Percentiles rank a stretch among this genome's conserved stretches.
phyloP scores from a whole-genome alignment of 2,329 filamentous ascomycete species.

The Hypoxylon sp. region DNA sequence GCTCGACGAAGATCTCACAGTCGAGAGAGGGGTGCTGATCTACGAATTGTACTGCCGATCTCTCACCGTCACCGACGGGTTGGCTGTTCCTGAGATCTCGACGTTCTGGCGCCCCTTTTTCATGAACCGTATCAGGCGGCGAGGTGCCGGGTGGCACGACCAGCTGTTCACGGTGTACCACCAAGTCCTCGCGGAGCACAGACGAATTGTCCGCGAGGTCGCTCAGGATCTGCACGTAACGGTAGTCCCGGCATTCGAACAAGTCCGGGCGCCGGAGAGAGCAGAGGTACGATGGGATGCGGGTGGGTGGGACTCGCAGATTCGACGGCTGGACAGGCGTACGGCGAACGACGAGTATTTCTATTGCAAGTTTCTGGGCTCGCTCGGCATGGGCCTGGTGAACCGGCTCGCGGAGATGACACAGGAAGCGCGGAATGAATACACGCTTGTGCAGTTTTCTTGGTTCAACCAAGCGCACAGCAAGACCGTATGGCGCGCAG shows the following conservation, averaged over 20 bases:
- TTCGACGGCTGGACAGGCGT: not conserved
- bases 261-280: not conserved
- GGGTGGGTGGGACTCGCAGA: not conserved
- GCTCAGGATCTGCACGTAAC: not conserved
- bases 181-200: not conserved
- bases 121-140: not conserved
- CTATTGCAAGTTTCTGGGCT: not conserved
- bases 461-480: not conserved
- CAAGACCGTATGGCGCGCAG: not conserved
- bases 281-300: not conserved
- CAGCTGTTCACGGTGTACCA: not conserved
- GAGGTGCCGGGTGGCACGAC: not conserved
- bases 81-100: not conserved
- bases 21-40: not conserved
- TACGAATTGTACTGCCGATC: not conserved
- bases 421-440: not conserved
- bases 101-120: not conserved
- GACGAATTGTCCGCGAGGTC: not conserved
- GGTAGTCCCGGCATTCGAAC: not conserved
- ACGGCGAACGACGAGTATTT: not conserved
- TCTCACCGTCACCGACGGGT: not conserved
- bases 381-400: not conserved
- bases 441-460: not conserved
- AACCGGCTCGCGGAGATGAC: not conserved
- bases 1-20: not conserved